phyloP scores from a whole-genome alignment of 2,329 filamentous ascomycete species.

The Graphilbum sp. region DNA sequence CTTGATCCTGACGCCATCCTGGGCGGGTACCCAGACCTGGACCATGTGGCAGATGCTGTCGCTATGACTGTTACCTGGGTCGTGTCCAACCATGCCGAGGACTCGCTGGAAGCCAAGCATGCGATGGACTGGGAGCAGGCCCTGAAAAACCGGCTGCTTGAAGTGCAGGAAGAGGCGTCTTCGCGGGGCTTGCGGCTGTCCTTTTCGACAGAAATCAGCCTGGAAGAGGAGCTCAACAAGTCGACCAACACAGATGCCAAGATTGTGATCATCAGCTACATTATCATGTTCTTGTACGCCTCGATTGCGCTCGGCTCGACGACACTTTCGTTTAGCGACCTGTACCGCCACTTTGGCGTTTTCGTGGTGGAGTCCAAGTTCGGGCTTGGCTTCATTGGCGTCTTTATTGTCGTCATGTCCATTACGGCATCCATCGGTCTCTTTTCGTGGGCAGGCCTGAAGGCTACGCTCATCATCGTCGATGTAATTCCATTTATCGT shows the following conservation, averaged over 20 bases:
- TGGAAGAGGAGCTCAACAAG: constrained; percentile 93
- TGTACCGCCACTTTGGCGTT: constrained; percentile 68
- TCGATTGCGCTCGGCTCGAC: constrained; percentile 85
- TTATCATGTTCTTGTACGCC: constrained; percentile 97
- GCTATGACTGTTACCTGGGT: constrained; percentile 92
- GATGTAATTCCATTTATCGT: constrained; percentile 98
- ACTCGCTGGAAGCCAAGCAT: constrained; percentile 47
- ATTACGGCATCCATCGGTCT: constrained; percentile 89
- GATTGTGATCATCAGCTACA: constrained; percentile 89
- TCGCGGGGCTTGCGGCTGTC: constrained; percentile 71
- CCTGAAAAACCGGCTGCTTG: constrained; percentile 55
- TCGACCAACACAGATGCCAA: constrained; percentile 96
- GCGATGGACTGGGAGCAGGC: constrained; percentile 84
- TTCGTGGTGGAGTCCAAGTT: constrained; percentile 94
- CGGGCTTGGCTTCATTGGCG: constrained; percentile 83
- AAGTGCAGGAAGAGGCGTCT: constrained; percentile 65
- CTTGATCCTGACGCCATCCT: constrained; percentile 74
- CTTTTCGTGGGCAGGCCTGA: constrained; percentile 82
- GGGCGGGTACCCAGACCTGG: constrained; percentile 55
- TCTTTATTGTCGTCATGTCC: constrained; percentile 92
- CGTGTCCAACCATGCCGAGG: constrained; percentile 69
- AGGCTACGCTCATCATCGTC: constrained; percentile 92
- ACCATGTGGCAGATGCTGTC: constrained; percentile 52
- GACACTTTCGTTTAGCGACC: constrained; percentile 57
- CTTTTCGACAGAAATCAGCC: constrained; percentile 87